Conservation (phyloP, 192 early-diverging fungal species). For the Cetraspora pellucida region DNA sequence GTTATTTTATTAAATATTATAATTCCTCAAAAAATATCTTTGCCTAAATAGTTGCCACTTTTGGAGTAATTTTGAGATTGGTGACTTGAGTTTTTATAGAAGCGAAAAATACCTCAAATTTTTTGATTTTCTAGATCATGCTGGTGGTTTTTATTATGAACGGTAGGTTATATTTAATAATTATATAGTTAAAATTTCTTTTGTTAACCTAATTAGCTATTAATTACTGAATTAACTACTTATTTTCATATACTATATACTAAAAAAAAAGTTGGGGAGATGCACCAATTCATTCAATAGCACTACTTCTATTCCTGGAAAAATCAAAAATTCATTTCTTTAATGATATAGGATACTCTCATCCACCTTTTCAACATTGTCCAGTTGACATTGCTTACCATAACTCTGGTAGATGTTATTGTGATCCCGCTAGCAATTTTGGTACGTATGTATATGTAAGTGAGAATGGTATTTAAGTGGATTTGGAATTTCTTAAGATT, state of each 20-base stretch:
- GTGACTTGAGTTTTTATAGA: constrained; percentile 68
- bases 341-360: constrained; percentile 73
- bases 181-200: not conserved
- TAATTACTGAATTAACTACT: too few species aligned
- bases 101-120: constrained; percentile 67
- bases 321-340: constrained; percentile 75
- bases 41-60: constrained; percentile 55
- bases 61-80: constrained; percentile 93
- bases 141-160: constrained; percentile 90
- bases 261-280: constrained; percentile 63
- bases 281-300: constrained; percentile 77
- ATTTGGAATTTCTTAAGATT: too few species aligned
- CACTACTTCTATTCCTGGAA: constrained; percentile 61
- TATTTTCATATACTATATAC: not conserved
- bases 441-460: too few species aligned
- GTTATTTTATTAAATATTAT: too few species aligned
- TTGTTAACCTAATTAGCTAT: not conserved
- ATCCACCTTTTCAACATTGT: constrained; percentile 73
- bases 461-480: too few species aligned
- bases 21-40: too few species aligned
- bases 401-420: constrained; percentile 48
- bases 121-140: constrained; percentile 67
- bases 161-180: constrained; percentile 43
- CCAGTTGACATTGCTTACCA: constrained; percentile 56
- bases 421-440: constrained; percentile 54